A percentile compares a stretch with the other conserved stretches of the same genome.
Conservation (phyloP, 1,284 basidiomycete genomes). For the Grifola frondosa region DNA sequence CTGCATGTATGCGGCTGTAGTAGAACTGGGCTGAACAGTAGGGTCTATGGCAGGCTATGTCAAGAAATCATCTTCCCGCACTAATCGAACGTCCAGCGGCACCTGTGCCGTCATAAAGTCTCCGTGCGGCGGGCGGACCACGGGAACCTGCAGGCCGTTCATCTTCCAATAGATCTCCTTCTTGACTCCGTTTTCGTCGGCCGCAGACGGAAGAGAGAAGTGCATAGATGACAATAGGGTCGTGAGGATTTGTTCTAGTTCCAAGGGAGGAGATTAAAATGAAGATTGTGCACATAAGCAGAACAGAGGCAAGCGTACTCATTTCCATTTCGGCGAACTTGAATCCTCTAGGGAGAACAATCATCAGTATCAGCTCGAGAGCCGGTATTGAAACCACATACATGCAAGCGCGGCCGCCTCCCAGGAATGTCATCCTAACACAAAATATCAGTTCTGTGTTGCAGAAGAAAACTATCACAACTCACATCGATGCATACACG, state of each 20-base stretch:
- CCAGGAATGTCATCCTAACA: slow-evolving; percentile 38
- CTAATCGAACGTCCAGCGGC: slow-evolving; percentile 33
- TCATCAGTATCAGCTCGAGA: background rate
- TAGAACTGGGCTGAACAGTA: no score
- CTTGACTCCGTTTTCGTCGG: slow-evolving; percentile 29
- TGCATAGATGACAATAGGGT: slow-evolving; percentile 29
- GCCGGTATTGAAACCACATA: slow-evolving; percentile 14
- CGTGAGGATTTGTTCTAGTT: slow-evolving; percentile 23
- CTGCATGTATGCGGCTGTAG: no score
- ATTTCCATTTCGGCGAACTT: slow-evolving; percentile 37
- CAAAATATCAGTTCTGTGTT: background rate
- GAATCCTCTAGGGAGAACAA: slow-evolving; percentile 28
- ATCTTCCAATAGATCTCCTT: slow-evolving; percentile 40
- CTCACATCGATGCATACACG: slow-evolving; percentile 37
- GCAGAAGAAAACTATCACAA: background rate
- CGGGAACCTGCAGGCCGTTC: slow-evolving; percentile 38
- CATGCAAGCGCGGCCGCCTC: slow-evolving; percentile 36
- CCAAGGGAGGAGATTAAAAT: background rate
- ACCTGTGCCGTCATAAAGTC: slow-evolving; percentile 33
- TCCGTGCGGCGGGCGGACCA: slow-evolving; percentile 35
- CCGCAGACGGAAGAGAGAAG: slow-evolving; percentile 32
- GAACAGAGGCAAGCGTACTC: slow-evolving; percentile 20
- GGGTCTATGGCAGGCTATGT: background rate
- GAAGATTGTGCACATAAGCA: background rate
- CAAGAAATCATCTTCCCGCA: slow-evolving; percentile 30